These are phyloP conservation scores for Chlorophyllum brunneum DNA, from an alignment of 768 basidiomycete genomes.

Conservation along the genomic window DNA sequence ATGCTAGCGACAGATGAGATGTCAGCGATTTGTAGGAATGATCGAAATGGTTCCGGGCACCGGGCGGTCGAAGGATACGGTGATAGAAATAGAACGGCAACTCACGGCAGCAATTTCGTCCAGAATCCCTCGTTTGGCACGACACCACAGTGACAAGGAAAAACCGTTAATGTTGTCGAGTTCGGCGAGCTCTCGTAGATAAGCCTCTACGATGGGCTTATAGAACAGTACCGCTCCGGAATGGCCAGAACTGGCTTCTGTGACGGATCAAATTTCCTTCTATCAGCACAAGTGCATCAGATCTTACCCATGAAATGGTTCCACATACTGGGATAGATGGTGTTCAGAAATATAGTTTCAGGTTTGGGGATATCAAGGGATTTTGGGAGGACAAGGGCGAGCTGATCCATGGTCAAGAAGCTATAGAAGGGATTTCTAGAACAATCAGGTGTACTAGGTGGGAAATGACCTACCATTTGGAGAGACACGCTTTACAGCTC, in stretches of 20 bases:
- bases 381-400: slow-evolving; percentile 22
- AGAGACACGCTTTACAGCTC: slow-evolving; percentile 32
- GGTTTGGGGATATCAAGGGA: slow-evolving; percentile 22
- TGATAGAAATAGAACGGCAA: slow-evolving; percentile 6
- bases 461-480: slow-evolving; percentile 23
- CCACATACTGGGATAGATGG: slow-evolving; percentile 21
- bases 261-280: slow-evolving; percentile 7
- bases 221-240: slow-evolving; percentile 14
- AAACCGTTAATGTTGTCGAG: slow-evolving; percentile 14
- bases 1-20: slow-evolving; percentile 20
- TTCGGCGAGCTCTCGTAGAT: slow-evolving; percentile 24
- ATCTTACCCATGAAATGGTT: not conserved
- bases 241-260: slow-evolving; percentile 14
- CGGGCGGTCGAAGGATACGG: not conserved
- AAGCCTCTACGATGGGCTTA: slow-evolving; percentile 11
- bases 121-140: slow-evolving; percentile 24
- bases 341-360: slow-evolving; percentile 28
- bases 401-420: slow-evolving; percentile 26
- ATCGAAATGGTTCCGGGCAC: not conserved
- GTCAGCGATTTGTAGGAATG: not conserved
- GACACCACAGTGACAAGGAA: slow-evolving; percentile 24
- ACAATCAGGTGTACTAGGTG: not conserved
- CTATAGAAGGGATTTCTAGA: slow-evolving; percentile 15
- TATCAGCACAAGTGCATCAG: not conserved
- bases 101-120: slow-evolving; percentile 23